phyloP scores from a whole-genome alignment of 2,329 filamentous ascomycete species.

The Sporothrix protearum region DNA sequence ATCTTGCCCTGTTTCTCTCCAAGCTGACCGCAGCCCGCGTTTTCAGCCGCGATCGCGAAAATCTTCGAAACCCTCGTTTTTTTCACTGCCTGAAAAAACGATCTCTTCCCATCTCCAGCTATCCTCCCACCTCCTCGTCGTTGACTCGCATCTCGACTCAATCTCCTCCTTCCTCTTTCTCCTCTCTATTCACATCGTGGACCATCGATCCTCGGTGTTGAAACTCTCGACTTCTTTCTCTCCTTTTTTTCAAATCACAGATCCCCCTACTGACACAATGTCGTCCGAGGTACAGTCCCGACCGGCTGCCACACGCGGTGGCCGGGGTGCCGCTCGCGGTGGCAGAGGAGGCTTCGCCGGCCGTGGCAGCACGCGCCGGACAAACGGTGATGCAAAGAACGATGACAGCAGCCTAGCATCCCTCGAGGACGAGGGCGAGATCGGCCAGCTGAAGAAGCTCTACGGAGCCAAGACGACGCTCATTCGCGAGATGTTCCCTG shows the following conservation, averaged over 20 bases:
- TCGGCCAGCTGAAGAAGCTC: conserved; percentile 87
- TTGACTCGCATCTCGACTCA: not conserved
- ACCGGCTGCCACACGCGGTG: conserved; percentile 78
- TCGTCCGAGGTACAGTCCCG: conserved; percentile 93
- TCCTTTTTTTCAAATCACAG: conserved; percentile 21
- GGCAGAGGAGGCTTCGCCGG: conserved; percentile 71
- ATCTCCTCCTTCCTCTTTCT: not conserved
- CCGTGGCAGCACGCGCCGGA: conserved; percentile 67
- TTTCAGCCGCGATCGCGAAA: conserved; percentile 17
- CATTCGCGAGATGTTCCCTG: conserved; percentile 89
- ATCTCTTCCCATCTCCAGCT: not conserved
- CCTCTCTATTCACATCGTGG: conserved; percentile 10
- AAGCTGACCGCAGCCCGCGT: conserved; percentile 7
- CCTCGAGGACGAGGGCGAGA: conserved; percentile 79
- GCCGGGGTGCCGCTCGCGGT: conserved; percentile 77
- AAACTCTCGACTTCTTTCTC: conserved; percentile 8
- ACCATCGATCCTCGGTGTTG: conserved; percentile 1
- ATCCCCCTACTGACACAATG: conserved; percentile 59
- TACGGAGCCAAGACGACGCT: conserved; percentile 74
- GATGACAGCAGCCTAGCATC: conserved; percentile 55
- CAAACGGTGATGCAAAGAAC: conserved; percentile 65
- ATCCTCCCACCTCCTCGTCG: not conserved
- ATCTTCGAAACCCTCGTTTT: conserved; percentile 18
- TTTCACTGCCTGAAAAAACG: conserved; percentile 3
- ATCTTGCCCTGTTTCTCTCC: not conserved